phyloP scores from a whole-genome alignment of 1,284 basidiomycete genomes.

The Takashimella koratensis region DNA sequence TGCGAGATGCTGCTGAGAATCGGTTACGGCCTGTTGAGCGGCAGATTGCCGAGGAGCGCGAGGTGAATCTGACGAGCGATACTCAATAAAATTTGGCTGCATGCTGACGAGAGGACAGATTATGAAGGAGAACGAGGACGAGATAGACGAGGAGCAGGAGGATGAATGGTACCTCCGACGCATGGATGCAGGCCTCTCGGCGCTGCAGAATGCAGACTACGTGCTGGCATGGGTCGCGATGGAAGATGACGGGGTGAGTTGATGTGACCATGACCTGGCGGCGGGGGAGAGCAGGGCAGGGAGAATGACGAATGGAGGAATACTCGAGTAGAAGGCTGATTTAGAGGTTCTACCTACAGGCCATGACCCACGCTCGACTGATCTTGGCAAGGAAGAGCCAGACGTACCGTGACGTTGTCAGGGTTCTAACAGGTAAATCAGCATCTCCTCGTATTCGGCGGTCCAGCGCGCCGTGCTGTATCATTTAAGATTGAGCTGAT shows the following conservation, averaged over 20 bases:
- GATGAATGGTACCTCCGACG: conserved; percentile 76
- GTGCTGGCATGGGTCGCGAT: conserved; percentile 91
- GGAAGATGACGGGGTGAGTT: conserved; percentile 93
- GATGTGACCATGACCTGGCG: too few relatives aligned
- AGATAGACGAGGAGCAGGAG: conserved; percentile 61
- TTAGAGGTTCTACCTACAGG: conserved; percentile 21
- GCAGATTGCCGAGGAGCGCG: conserved; percentile 63
- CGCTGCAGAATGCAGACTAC: conserved; percentile 86
- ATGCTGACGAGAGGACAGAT: too few relatives aligned
- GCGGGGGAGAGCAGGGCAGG: too few relatives aligned
- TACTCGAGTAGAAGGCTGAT: conserved; percentile 9
- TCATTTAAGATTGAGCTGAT: too few relatives aligned
- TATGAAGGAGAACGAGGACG: conserved; percentile 58
- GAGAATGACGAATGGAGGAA: neutral
- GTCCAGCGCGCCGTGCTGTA: too few relatives aligned
- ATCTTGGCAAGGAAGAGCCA: conserved; percentile 66
- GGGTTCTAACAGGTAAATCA: conserved; percentile 36
- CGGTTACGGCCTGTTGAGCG: conserved; percentile 61
- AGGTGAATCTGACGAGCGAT: conserved; percentile 53
- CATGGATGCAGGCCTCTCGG: conserved; percentile 81
- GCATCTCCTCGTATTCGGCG: too few relatives aligned
- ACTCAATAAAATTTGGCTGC: neutral
- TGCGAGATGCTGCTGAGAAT: conserved; percentile 65
- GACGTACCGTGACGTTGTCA: conserved; percentile 32
- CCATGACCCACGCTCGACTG: conserved; percentile 63